Percentiles rank a stretch among this genome's conserved stretches.
Evolutionary conservation across 73 alveolate species (phyloP).

Genomic region (Tetrahymena malaccensis): DNA sequence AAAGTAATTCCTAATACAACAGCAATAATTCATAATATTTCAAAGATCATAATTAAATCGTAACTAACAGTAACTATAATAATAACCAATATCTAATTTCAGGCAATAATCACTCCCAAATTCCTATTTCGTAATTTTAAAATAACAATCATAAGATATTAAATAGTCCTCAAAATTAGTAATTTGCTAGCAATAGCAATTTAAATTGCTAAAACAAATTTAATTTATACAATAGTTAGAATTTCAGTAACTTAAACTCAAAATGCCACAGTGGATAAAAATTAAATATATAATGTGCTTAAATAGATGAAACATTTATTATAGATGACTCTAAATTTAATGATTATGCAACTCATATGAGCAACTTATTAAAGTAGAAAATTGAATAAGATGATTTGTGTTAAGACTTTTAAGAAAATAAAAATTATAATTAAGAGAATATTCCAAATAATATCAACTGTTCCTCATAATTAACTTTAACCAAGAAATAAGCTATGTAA

Average conservation of each 20-base stretch:
- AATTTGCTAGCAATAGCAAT: background rate
- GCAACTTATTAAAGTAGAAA: background rate
- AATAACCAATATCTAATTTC: too few relatives aligned
- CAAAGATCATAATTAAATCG: too few relatives aligned
- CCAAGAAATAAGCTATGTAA: background rate
- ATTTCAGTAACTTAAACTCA: background rate
- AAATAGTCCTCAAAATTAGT: too few relatives aligned
- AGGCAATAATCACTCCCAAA: too few relatives aligned
- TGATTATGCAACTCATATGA: background rate
- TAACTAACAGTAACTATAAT: too few relatives aligned
- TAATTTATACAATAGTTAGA: background rate
- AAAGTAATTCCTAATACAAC: too few relatives aligned
- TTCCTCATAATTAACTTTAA: background rate
- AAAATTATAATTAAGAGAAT: background rate
- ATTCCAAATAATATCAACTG: background rate
- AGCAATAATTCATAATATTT: too few relatives aligned
- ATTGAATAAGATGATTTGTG: background rate
- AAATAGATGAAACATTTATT: background rate
- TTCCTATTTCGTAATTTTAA: too few relatives aligned
- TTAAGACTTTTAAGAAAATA: background rate
- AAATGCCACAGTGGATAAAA: background rate
- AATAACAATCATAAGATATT: too few relatives aligned
- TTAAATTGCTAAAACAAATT: too few relatives aligned
- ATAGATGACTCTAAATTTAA: background rate
- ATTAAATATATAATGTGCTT: background rate